Evolutionary conservation across 108 stramenopile genomes (phyloP), one percentile per base, ranked within the genome.

Genomic region (Nitzschia palea): DNA sequence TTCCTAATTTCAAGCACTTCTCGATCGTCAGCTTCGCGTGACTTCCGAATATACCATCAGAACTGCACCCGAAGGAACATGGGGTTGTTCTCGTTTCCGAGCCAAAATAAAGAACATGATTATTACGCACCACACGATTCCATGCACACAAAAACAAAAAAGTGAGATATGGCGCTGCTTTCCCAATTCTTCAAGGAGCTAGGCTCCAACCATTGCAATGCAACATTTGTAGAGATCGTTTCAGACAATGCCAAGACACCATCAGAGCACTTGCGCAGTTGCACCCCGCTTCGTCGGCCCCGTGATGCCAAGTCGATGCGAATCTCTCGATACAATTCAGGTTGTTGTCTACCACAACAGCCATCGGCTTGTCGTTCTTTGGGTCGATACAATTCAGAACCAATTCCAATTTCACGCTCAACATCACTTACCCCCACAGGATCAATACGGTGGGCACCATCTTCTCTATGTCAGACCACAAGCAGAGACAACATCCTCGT

Each of bases 381-480:
- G 15, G 33, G 55, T 23, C 60, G 60, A 9, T 44, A 61, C 27
- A 36, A 61, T 42, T 61, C 60, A 10, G 42, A 61, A 32, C 60
- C 60, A 43, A 28, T 61, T 2, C 12, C n/a, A 15, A 10, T 42
- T 12, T 35, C 56, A 3, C 20, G 23, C 2, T 14, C 42, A 5
- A 8, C 42, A 42, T 44, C 33, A 25, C 43, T 14, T 1, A 20
- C 56, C n/a, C 34, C 56, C 26, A 57, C n/a, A 32, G 56, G 31
- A 34, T 34, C 56, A 12, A 17, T 17, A 12, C 56, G 56, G 30
- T 57, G 56, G 56, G 56, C 31, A 20, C n/a, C n/a, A n/a, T n/a
- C n/a, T n/a, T n/a, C n/a, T 18, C 50, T n/a, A 51, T 22, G 20
- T 51, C 50, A 51, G 9, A 15, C 9, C 27, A 2, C 55, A 4